These are phyloP conservation scores for Vachellia collinsii DNA, from an alignment of 306 rosid species.

Conservation along the genomic window DNA sequence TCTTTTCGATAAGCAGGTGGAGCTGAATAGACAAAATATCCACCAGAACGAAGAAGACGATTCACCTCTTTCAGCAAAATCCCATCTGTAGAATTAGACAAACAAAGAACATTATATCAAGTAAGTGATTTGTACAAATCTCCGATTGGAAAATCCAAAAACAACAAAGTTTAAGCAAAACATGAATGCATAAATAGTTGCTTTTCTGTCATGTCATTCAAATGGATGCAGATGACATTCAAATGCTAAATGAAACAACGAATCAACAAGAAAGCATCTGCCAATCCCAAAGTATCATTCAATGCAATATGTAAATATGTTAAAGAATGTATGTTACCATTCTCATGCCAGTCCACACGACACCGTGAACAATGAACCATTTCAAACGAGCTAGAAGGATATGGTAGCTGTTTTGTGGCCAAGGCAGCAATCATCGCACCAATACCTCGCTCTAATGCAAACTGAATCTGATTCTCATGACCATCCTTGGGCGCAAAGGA, in stretches of 20 bases:
- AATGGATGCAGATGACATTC: neutral
- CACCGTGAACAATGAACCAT: constrained; percentile 97
- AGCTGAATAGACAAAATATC: constrained; percentile 88
- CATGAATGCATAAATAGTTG: neutral
- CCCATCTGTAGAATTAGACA: constrained; percentile 67
- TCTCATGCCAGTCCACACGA: constrained; percentile 86
- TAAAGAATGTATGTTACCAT: constrained; percentile 56
- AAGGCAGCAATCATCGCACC: constrained; percentile 88
- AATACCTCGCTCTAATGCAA: constrained; percentile 92
- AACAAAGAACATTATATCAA: constrained; percentile 16
- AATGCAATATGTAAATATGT: constrained; percentile 20
- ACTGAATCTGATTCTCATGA: constrained; percentile 96
- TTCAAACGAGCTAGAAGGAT: constrained; percentile 83
- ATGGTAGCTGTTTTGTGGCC: constrained; percentile 88
- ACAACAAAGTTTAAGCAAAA: neutral
- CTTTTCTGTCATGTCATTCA: constrained; percentile 10
- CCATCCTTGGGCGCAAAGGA: constrained; percentile 97
- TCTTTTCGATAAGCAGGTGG: constrained; percentile 89
- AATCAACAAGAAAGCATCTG: constrained; percentile 13
- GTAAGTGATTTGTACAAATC: neutral
- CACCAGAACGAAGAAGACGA: constrained; percentile 77
- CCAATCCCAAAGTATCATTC: constrained; percentile 17
- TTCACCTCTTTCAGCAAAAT: constrained; percentile 81
- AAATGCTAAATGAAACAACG: neutral
- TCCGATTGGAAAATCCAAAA: constrained; percentile 4